phyloP scores from a whole-genome alignment of 2,329 filamentous ascomycete species.

The Metarhizium robertsii region DNA sequence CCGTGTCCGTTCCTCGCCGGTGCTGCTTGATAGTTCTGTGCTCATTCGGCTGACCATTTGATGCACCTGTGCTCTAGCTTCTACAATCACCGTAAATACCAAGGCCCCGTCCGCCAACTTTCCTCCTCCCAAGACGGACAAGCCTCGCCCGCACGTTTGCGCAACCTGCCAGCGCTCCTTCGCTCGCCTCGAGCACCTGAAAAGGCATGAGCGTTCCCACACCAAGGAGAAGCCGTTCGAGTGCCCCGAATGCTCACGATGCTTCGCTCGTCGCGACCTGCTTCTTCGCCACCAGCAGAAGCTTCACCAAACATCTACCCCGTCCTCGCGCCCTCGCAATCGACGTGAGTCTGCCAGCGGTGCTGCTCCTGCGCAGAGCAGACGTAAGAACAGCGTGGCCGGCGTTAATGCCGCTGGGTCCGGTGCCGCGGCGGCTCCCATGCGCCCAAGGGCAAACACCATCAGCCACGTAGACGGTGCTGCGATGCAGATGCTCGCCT shows the following conservation, averaged over 20 bases:
- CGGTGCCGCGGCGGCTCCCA: constrained; percentile 41
- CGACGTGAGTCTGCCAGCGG: constrained; percentile 83
- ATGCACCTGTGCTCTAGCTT: constrained; percentile 22
- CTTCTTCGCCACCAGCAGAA: constrained; percentile 96
- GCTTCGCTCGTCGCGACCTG: constrained; percentile 88
- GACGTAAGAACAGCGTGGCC: constrained; percentile 87
- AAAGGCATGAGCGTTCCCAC: constrained; percentile 95
- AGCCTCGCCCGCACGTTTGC: constrained; percentile 91
- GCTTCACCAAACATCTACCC: constrained; percentile 85
- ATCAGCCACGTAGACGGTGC: constrained; percentile 84
- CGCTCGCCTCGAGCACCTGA: constrained; percentile 89
- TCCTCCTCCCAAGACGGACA: constrained; percentile 89
- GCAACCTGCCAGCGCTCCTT: constrained; percentile 86
- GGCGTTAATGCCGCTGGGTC: constrained; percentile 37
- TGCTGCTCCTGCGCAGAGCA: constrained; percentile 54
- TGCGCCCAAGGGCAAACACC: constrained; percentile 88
- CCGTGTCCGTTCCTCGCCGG: background rate
- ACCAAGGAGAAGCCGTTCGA: constrained; percentile 99
- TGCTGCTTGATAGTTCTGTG: background rate
- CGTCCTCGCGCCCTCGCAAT: constrained; percentile 77
- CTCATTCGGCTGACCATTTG: constrained; percentile 18
- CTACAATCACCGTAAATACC: constrained; percentile 44
- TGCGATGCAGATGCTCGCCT: constrained; percentile 60
- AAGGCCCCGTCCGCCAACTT: constrained; percentile 37
- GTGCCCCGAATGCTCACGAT: constrained; percentile 87